Percentiles rank a stretch among this genome's conserved stretches.
Conservation (phyloP, 1,284 basidiomycete species). For the Tilletiopsis washingtonensis region DNA sequence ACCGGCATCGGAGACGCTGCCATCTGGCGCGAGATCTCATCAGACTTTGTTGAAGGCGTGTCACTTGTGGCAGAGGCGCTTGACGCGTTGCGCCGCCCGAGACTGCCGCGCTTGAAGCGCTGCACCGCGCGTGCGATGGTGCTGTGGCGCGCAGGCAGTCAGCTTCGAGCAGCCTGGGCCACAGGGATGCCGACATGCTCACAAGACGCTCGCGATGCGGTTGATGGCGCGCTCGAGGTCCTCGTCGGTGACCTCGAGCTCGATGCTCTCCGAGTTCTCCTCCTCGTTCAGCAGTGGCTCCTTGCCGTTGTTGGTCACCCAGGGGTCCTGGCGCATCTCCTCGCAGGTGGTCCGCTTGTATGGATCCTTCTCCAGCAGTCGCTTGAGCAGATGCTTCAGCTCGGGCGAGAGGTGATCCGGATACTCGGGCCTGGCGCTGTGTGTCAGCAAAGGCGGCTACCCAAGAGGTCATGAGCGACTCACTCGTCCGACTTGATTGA, state of each 20-base stretch:
- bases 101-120: constrained; percentile 31
- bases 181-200: not conserved
- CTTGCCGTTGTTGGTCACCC: constrained; percentile 23
- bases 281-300: constrained; percentile 20
- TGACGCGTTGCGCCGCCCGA: not conserved
- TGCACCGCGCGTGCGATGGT: constrained; percentile 43
- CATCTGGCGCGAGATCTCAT: no score
- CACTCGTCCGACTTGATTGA: constrained; percentile 49
- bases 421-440: constrained; percentile 18
- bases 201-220: constrained; percentile 42
- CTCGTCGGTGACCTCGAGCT: constrained; percentile 42
- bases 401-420: constrained; percentile 23
- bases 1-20: not conserved
- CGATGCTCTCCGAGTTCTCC: constrained; percentile 28
- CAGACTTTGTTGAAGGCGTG: no score
- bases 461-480: no score
- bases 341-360: constrained; percentile 26
- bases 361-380: constrained; percentile 37
- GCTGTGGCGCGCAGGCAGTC: not conserved
- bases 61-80: not conserved
- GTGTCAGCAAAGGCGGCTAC: not conserved
- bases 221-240: constrained; percentile 42
- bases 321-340: constrained; percentile 34
- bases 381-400: constrained; percentile 23
- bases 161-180: not conserved